Conservation (phyloP, 345 rosid species). For the Lenwebbia sp. region DNA sequence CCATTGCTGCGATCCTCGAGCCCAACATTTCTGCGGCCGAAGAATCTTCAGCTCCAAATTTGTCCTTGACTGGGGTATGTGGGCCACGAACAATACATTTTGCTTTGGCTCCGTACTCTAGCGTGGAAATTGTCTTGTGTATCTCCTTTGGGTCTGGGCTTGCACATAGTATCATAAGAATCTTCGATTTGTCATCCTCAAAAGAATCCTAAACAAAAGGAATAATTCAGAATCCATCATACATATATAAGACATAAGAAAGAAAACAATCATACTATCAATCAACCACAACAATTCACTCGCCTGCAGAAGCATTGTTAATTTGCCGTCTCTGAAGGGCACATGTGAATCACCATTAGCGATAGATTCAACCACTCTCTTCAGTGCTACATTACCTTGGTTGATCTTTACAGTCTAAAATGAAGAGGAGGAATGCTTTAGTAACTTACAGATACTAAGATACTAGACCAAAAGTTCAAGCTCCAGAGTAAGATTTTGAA, state of each 20-base stretch:
- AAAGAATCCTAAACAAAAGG: slow-evolving; percentile 67
- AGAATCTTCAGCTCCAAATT: slow-evolving; percentile 49
- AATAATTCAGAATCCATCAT: neutral
- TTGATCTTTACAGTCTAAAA: slow-evolving; percentile 92
- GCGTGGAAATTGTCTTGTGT: slow-evolving; percentile 88
- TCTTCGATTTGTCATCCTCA: slow-evolving; percentile 92
- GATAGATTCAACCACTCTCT: slow-evolving; percentile 95
- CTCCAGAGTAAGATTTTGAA: neutral
- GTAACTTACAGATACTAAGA: neutral
- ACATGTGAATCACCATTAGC: slow-evolving; percentile 99
- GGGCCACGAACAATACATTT: slow-evolving; percentile 90
- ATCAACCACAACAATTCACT: neutral
- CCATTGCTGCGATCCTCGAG: slow-evolving; percentile 82
- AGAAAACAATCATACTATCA: neutral
- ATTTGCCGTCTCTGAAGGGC: slow-evolving; percentile 94
- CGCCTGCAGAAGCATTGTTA: slow-evolving; percentile 95
- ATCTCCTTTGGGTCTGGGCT: slow-evolving; percentile 94
- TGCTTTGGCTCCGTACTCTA: slow-evolving; percentile 97
- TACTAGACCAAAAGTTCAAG: neutral
- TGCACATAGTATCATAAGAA: slow-evolving; percentile 88
- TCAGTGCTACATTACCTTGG: slow-evolving; percentile 89
- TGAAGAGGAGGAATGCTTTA: neutral
- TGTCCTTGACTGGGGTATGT: slow-evolving; percentile 64
- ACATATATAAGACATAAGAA: neutral
- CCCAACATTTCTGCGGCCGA: slow-evolving; percentile 47